Evolutionary conservation across 225 moss, liverwort and hornwort species (phyloP).

Genomic region (Ulota crispa): DNA sequence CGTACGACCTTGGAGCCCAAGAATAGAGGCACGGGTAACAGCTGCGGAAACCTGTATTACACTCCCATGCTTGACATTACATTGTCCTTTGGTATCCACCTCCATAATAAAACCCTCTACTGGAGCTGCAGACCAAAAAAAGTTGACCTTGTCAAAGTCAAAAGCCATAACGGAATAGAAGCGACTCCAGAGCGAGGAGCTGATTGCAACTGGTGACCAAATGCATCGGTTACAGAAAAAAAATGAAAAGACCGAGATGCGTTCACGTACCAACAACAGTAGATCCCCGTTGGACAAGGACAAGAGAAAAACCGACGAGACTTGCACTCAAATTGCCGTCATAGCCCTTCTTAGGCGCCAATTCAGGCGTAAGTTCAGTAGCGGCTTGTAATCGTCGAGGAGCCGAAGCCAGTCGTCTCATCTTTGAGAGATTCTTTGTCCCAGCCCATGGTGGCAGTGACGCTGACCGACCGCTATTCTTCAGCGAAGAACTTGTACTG

Average conservation of each 20-base stretch:
- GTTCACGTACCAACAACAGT: slow-evolving; percentile 44
- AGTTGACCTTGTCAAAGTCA: slow-evolving; percentile 9
- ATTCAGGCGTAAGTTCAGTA: slow-evolving; percentile 39
- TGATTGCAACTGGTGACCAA: neutral
- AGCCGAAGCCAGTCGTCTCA: slow-evolving; percentile 72
- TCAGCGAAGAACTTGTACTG: slow-evolving; percentile 32
- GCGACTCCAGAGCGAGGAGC: neutral
- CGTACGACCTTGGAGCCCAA: slow-evolving; percentile 78
- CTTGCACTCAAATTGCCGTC: slow-evolving; percentile 47
- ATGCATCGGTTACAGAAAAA: slow-evolving; percentile 3
- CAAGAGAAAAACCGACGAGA: slow-evolving; percentile 71
- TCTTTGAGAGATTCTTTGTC: slow-evolving; percentile 39
- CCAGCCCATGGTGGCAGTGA: slow-evolving; percentile 61
- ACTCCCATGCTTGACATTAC: slow-evolving; percentile 53
- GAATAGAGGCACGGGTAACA: slow-evolving; percentile 63
- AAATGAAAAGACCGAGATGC: neutral
- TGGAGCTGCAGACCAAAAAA: slow-evolving; percentile 45
- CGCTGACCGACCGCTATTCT: slow-evolving; percentile 55
- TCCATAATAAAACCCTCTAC: slow-evolving; percentile 89
- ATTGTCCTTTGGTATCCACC: slow-evolving; percentile 67
- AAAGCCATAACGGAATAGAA: neutral
- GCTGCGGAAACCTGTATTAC: slow-evolving; percentile 51
- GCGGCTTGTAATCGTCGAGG: slow-evolving; percentile 61
- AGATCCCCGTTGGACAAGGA: slow-evolving; percentile 71
- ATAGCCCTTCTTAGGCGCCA: slow-evolving; percentile 43